These are phyloP conservation scores for Hypoxylon sp. DNA, from an alignment of 2,329 filamentous ascomycete species.

Conservation along the genomic window DNA sequence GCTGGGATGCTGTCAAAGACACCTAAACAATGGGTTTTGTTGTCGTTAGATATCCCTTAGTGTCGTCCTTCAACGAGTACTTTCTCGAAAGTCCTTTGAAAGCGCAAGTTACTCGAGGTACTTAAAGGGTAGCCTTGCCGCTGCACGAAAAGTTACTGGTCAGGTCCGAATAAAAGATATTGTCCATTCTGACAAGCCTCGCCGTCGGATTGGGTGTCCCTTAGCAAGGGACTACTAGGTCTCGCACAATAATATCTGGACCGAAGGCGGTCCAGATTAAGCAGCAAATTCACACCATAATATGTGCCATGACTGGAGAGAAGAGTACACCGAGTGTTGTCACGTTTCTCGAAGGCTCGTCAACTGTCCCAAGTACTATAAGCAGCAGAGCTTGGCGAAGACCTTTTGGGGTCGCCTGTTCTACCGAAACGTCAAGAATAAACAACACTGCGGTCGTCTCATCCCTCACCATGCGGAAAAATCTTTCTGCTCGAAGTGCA, in stretches of 20 bases:
- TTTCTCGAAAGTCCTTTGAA: slow-evolving; percentile 27
- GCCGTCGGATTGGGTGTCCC: neutral
- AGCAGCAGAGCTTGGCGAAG: slow-evolving; percentile 42
- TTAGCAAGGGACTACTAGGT: neutral
- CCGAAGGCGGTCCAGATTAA: slow-evolving; percentile 1
- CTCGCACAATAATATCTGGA: neutral
- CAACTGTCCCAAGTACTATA: slow-evolving; percentile 44
- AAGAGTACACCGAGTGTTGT: slow-evolving; percentile 44
- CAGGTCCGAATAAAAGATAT: neutral
- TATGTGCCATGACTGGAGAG: slow-evolving; percentile 48
- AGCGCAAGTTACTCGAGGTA: neutral
- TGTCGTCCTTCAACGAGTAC: slow-evolving; percentile 7
- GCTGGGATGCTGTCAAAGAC: slow-evolving; percentile 12
- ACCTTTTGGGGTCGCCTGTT: slow-evolving; percentile 44
- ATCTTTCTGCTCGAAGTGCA: slow-evolving; percentile 44
- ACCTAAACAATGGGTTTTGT: slow-evolving; percentile 21
- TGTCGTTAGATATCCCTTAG: neutral
- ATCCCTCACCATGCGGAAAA: slow-evolving; percentile 40
- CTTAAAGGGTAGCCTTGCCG: slow-evolving; percentile 10
- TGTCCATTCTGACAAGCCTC: slow-evolving; percentile 4
- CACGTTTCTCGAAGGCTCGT: slow-evolving; percentile 41
- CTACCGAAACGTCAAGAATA: slow-evolving; percentile 13
- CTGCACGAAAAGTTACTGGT: neutral
- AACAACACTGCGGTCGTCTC: slow-evolving; percentile 45
- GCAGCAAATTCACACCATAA: slow-evolving; percentile 1